These are phyloP conservation scores for Termitomyces bulborhizus DNA, from an alignment of 768 basidiomycete genomes.

Conservation along the genomic window DNA sequence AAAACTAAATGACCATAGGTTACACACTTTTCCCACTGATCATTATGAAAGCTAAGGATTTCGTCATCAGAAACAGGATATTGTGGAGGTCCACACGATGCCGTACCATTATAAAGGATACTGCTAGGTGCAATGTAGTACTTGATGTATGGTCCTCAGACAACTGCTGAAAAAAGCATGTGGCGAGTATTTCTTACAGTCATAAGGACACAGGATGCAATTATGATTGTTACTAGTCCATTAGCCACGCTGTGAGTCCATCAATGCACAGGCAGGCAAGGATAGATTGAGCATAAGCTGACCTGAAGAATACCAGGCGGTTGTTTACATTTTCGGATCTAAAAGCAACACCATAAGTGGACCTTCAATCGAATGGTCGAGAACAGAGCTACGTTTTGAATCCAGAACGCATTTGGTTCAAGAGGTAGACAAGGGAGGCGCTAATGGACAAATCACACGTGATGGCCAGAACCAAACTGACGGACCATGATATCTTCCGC, in stretches of 20 bases:
- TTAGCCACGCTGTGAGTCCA: background rate
- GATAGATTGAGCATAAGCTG: background rate
- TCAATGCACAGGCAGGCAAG: background rate
- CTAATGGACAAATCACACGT: background rate
- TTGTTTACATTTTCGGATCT: background rate
- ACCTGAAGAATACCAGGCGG: background rate
- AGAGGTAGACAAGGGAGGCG: background rate
- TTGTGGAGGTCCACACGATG: background rate
- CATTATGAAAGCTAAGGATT: background rate
- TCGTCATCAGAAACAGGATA: background rate
- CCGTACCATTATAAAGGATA: background rate
- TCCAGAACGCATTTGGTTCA: background rate
- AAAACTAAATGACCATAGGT: background rate
- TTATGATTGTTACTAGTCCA: background rate
- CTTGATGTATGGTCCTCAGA: background rate
- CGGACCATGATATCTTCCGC: too few species aligned
- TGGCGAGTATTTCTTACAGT: too few species aligned
- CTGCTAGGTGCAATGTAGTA: background rate
- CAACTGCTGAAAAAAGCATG: too few species aligned
- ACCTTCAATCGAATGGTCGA: too few species aligned
- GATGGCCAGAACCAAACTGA: background rate
- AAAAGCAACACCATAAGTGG: too few species aligned
- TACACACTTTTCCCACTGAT: background rate
- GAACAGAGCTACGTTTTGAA: background rate
- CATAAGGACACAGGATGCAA: background rate